phyloP scores from a whole-genome alignment of 2,329 filamentous ascomycete genomes.

The Paracoccidioides lutzii region DNA sequence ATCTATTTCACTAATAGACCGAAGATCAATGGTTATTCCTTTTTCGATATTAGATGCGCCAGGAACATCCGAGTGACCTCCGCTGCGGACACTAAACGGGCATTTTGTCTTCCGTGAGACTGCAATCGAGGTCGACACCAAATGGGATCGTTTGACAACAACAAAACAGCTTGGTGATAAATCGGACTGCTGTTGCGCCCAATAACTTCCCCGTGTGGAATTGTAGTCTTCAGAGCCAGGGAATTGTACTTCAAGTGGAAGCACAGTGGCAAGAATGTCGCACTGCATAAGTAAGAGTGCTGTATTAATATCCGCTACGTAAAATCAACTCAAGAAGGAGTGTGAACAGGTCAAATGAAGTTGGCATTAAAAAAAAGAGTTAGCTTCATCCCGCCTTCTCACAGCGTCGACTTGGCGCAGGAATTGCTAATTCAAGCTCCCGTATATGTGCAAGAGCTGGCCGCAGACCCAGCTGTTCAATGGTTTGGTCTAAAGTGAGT shows the following conservation, averaged over 20 bases:
- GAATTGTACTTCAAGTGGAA: slow-evolving; percentile 4
- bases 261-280: background rate
- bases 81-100: slow-evolving; percentile 23
- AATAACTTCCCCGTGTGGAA: slow-evolving; percentile 4
- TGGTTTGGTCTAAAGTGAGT: slow-evolving; percentile 2
- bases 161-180: slow-evolving; percentile 1
- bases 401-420: background rate
- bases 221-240: slow-evolving; percentile 1
- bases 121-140: background rate
- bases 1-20: slow-evolving; percentile 18
- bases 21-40: slow-evolving; percentile 32
- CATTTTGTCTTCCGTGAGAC: background rate
- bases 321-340: background rate
- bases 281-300: background rate
- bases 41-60: slow-evolving; percentile 27
- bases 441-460: background rate
- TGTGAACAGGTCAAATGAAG: background rate
- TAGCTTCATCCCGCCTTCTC: background rate
- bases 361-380: background rate
- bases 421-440: background rate
- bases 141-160: background rate
- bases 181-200: background rate
- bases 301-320: background rate
- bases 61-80: slow-evolving; percentile 27
- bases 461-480: slow-evolving; percentile 1